Base-by-base conservation (phyloP, 2,329 filamentous ascomycete species). In the Claviceps spartinae region DNA sequence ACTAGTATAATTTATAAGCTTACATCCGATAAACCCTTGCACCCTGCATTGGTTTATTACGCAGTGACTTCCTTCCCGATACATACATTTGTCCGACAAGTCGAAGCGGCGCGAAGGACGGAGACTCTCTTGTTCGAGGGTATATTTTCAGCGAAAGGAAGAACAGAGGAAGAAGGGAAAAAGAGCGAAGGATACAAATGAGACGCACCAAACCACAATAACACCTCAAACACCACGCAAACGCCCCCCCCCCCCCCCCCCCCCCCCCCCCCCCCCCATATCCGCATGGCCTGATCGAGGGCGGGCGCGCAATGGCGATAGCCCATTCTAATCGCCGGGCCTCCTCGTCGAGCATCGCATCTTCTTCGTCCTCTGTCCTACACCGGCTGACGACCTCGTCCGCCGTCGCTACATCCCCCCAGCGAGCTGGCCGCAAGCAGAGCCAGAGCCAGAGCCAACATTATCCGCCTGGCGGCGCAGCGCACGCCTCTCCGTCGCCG, bases 321-420 rank as follows among this genome's bases (percentile, higher is more conserved):
- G 55, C 52, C 53, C 55, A 50, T 55, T 53, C 55, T 50, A 52
- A 55, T 55, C 56, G 54, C 52, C 53, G 56, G 57, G 54, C 56
- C 50, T 58, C 55, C 52, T 55, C 54, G 47, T 52, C 44, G 40
- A 54, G 49, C 26, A 54, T 51, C 34, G 43, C 54, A 36, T 53
- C 54, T 18, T 41, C 55, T 48, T 45, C 56, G 47, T 48, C 47
- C 52, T 40, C 51, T 48, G 48, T 54, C 43, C 18, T 48, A 47
- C 44, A 37, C n/a, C 47, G 41, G 40, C 46, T 44, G 30, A 44
- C 48, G 48, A 45, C n/a, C 30, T 49, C 52, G 41, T 41, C 43
- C 51, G 40, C 49, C 37, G 18, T 48, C 26, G 7, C 48, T 41
- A 18, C 18, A 38, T 44, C 43, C 3, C 30, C 24, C 26, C 49